These are phyloP conservation scores for Lactuca sativa DNA, from an alignment of 129 eudicot species.

Conservation along the genomic window DNA sequence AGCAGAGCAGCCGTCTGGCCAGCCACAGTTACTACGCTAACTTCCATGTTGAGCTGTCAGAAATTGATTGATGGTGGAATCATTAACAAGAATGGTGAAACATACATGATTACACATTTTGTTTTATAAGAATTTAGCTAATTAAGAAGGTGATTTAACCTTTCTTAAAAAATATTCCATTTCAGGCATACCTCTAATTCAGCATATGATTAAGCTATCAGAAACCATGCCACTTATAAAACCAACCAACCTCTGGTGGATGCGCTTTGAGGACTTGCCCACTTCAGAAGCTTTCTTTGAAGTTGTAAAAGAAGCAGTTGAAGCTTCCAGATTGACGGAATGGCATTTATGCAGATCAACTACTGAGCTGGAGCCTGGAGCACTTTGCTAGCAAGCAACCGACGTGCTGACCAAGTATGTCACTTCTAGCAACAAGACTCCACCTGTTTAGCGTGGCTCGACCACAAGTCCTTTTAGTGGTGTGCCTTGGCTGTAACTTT, in stretches of 20 bases:
- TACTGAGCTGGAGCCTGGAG: slow-evolving; percentile 48
- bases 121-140: background rate
- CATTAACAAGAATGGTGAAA: slow-evolving; percentile 45
- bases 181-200: slow-evolving; percentile 34
- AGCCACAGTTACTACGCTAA: no score
- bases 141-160: background rate
- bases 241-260: slow-evolving; percentile 34
- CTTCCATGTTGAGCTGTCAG: no score
- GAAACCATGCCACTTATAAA: no score
- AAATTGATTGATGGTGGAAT: no score
- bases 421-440: slow-evolving; percentile 57
- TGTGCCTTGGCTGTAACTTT: no score
- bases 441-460: no score
- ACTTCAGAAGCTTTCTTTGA: slow-evolving; percentile 14
- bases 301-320: background rate
- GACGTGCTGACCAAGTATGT: slow-evolving; percentile 36
- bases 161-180: background rate
- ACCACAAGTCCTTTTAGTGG: no score
- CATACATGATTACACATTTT: background rate
- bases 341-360: no score
- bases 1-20: no score
- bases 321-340: slow-evolving; percentile 23
- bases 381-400: slow-evolving; percentile 42
- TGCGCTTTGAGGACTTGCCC: slow-evolving; percentile 22
- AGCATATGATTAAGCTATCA: slow-evolving; percentile 39